Percentiles rank a stretch among this genome's conserved stretches.
These are phyloP conservation scores for Aspergillus fischeri DNA, from an alignment of 2,329 filamentous ascomycete genomes.

Conservation along the genomic window DNA sequence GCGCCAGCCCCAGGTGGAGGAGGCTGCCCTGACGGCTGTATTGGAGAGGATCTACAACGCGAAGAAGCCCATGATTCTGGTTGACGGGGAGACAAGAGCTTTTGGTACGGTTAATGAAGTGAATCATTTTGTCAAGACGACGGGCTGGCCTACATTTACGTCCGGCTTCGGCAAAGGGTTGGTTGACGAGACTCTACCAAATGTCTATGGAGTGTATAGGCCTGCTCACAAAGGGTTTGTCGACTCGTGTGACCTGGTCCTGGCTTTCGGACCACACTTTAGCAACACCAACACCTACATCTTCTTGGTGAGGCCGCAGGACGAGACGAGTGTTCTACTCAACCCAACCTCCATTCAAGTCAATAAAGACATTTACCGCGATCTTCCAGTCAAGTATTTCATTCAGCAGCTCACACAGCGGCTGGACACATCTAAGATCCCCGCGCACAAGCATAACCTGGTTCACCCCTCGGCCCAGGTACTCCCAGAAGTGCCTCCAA, in stretches of 20 bases:
- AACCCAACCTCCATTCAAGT: slow-evolving; percentile 71
- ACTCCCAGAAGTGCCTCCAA: slow-evolving; percentile 28
- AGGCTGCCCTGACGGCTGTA: slow-evolving; percentile 27
- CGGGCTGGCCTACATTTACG: slow-evolving; percentile 44
- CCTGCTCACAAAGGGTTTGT: slow-evolving; percentile 24
- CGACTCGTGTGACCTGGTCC: slow-evolving; percentile 35
- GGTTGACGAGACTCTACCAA: slow-evolving; percentile 44
- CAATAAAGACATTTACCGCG: slow-evolving; percentile 73
- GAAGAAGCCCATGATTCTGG: slow-evolving; percentile 47
- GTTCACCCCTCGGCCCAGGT: slow-evolving; percentile 40
- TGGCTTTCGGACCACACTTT: slow-evolving; percentile 40
- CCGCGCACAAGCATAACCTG: slow-evolving; percentile 26
- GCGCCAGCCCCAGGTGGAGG: slow-evolving; percentile 3
- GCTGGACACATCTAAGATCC: slow-evolving; percentile 54
- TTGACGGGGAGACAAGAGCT: slow-evolving; percentile 46
- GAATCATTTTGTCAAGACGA: slow-evolving; percentile 40
- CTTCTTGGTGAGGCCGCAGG: slow-evolving; percentile 73
- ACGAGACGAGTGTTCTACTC: slow-evolving; percentile 75
- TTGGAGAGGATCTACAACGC: slow-evolving; percentile 40
- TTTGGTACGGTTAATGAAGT: slow-evolving; percentile 39
- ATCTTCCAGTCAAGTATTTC: slow-evolving; percentile 72
- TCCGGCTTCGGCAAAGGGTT: slow-evolving; percentile 49
- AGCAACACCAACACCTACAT: slow-evolving; percentile 56
- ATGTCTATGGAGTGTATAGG: slow-evolving; percentile 48
- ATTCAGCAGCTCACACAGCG: slow-evolving; percentile 64